phyloP scores from a whole-genome alignment of 768 basidiomycete genomes.

The Phylloporus rhodoxanthus region DNA sequence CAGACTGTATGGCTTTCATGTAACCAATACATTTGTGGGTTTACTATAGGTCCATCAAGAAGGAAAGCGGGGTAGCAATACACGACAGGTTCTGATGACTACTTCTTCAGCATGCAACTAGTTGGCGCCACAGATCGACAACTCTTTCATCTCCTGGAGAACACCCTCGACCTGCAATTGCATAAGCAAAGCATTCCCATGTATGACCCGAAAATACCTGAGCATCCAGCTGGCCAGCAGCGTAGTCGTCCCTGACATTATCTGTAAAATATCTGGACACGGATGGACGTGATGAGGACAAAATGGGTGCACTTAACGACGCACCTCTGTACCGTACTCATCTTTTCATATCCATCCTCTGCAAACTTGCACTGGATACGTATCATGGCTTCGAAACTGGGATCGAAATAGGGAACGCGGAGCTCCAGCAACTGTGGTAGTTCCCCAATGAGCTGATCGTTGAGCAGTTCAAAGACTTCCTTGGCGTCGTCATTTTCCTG shows the following conservation, averaged over 20 bases:
- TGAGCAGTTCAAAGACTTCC: conserved; percentile 89
- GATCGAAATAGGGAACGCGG: conserved; percentile 96
- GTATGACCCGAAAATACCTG: conserved; percentile 46
- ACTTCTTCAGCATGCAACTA: conserved; percentile 6
- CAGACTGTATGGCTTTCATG: conserved; percentile 10
- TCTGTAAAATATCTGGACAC: conserved; percentile 76
- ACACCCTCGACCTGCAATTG: conserved; percentile 78
- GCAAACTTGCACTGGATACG: conserved; percentile 97
- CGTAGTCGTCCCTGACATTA: conserved; percentile 91
- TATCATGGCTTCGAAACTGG: conserved; percentile 98
- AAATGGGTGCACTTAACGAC: conserved; percentile 29
- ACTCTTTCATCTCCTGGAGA: conserved; percentile 93
- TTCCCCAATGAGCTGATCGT: conserved; percentile 86
- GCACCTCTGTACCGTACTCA: conserved; percentile 87
- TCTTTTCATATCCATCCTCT: conserved; percentile 96
- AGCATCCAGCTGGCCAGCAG: conserved; percentile 90
- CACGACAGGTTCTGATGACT: background rate
- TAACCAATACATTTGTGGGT: conserved; percentile 6
- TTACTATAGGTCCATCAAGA: background rate
- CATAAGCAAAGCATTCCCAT: background rate
- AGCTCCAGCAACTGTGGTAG: conserved; percentile 90
- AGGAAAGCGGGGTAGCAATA: conserved; percentile 5
- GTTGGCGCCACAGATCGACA: conserved; percentile 82
- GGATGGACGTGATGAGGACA: background rate
- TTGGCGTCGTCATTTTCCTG: conserved; percentile 94